A percentile compares a stretch with the other conserved stretches of the same genome.
These are phyloP conservation scores for Cupressus sempervirens DNA, from an alignment of 75 land plant genomes.

Conservation along the genomic window DNA sequence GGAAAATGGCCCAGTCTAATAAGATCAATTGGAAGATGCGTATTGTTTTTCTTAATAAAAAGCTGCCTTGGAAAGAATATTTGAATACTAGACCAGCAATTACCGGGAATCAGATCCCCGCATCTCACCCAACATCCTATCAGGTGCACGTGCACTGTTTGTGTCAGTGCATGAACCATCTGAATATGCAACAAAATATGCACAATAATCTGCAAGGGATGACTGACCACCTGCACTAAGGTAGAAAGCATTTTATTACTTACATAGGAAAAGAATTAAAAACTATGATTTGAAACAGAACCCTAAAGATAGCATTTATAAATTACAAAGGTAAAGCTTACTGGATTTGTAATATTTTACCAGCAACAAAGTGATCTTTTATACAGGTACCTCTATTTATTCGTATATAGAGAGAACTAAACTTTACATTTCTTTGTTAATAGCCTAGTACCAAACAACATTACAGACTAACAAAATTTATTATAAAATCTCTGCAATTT, in stretches of 20 bases:
- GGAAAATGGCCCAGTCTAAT: background rate
- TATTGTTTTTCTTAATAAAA: background rate
- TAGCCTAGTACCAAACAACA: background rate
- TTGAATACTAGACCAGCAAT: conserved; percentile 6
- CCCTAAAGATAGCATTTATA: background rate
- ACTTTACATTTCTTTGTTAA: background rate
- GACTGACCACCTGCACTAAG: conserved; percentile 38
- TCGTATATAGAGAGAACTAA: background rate
- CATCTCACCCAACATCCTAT: conserved; percentile 94
- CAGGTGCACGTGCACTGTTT: conserved; percentile 94
- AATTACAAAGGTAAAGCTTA: background rate
- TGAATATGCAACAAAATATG: conserved; percentile 51
- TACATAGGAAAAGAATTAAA: background rate
- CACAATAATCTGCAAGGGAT: conserved; percentile 50
- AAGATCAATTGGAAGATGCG: background rate
- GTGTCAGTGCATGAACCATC: conserved; percentile 62
- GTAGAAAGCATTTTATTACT: background rate
- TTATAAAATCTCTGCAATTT: background rate
- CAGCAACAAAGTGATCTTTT: background rate
- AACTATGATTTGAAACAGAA: background rate
- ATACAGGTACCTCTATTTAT: background rate
- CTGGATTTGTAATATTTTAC: background rate
- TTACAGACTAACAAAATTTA: background rate
- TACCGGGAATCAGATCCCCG: conserved; percentile 85
- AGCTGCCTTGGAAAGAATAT: background rate